Conservation (phyloP, 257 asterid genomes). For the Jacaranda mimosifolia region DNA sequence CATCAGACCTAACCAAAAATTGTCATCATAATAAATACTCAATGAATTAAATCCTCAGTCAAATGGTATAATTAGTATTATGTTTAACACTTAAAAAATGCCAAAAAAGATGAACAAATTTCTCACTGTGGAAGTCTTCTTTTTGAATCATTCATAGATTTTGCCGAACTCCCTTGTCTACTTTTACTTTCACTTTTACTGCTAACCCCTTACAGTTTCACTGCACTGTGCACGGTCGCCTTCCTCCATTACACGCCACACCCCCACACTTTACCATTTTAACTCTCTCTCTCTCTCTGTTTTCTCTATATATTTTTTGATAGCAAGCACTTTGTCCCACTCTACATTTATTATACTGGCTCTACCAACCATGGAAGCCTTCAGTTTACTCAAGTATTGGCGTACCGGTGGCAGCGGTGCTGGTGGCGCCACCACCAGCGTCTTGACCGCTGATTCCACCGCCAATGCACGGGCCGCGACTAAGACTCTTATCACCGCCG, state of each 20-base stretch:
- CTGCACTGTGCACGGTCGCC: conserved; percentile 24
- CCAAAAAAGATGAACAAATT: not conserved
- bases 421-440: conserved; percentile 37
- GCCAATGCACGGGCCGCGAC: conserved; percentile 35
- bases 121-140: not conserved
- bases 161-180: not conserved
- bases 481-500: conserved; percentile 41
- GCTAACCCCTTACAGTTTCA: not conserved
- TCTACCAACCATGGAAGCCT: conserved; percentile 65
- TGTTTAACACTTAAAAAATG: no score
- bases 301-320: conserved; percentile 11
- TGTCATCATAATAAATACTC: no score
- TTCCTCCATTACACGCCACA: conserved; percentile 30
- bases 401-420: conserved; percentile 38
- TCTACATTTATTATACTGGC: conserved; percentile 50
- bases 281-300: conserved; percentile 32
- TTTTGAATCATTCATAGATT: not conserved
- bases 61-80: no score
- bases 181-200: conserved; percentile 29
- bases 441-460: conserved; percentile 25
- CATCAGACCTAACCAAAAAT: no score
- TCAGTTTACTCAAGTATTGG: conserved; percentile 64
- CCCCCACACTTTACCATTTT: conserved; percentile 1
- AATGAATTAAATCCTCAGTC: no score
- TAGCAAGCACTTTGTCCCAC: conserved; percentile 1